Evolutionary conservation across 768 basidiomycete species (phyloP).

Genomic region (Mycena amicta): DNA sequence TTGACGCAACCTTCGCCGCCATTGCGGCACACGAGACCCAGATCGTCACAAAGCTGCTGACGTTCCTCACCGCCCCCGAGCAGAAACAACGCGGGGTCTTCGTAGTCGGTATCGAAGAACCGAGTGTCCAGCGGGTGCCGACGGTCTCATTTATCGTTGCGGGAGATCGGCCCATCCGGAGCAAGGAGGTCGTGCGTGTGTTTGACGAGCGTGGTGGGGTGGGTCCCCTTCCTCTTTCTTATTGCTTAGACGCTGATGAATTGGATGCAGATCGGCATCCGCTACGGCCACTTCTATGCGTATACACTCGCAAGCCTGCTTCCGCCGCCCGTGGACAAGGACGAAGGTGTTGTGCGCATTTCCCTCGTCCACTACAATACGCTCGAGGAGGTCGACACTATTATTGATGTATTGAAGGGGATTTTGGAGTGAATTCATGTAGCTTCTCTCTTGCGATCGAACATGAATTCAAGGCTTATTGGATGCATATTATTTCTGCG

Average conservation of each 20-base stretch:
- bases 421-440: slow-evolving; percentile 43
- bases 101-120: slow-evolving; percentile 62
- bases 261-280: slow-evolving; percentile 66
- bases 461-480: no score
- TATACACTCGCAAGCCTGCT: slow-evolving; percentile 60
- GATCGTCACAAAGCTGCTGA: slow-evolving; percentile 56
- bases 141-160: slow-evolving; percentile 75
- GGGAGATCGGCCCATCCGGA: slow-evolving; percentile 56
- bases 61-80: slow-evolving; percentile 51
- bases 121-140: slow-evolving; percentile 52
- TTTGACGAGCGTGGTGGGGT: slow-evolving; percentile 70
- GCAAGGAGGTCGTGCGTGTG: slow-evolving; percentile 61
- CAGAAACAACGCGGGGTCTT: slow-evolving; percentile 62
- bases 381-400: slow-evolving; percentile 62
- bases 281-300: slow-evolving; percentile 80
- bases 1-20: slow-evolving; percentile 55
- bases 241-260: no score
- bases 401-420: slow-evolving; percentile 59
- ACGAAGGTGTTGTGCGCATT: slow-evolving; percentile 73
- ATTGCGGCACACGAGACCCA: slow-evolving; percentile 65
- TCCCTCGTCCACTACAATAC: slow-evolving; percentile 84
- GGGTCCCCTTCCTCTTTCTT: slow-evolving; percentile 29
- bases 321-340: slow-evolving; percentile 55
- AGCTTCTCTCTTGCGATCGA: no score
- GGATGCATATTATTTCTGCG: no score